phyloP scores from a whole-genome alignment of 352 stramenopile species.

The Pilasporangium apinafurcum region DNA sequence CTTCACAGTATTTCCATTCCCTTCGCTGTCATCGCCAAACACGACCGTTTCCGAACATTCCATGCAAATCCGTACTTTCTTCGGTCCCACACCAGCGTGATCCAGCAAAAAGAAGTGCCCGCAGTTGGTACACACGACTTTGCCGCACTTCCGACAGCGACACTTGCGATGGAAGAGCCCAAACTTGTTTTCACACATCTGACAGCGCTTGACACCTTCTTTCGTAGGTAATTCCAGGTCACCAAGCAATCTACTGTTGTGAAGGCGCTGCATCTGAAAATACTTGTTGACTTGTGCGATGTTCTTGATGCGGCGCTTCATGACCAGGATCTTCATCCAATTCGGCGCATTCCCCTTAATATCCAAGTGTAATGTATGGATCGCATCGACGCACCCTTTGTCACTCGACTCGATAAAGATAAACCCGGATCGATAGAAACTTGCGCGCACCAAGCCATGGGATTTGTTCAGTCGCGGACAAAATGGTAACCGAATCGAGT shows the following conservation, averaged over 20 bases:
- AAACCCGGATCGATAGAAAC: slow-evolving; percentile 71
- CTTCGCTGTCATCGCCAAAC: slow-evolving; percentile 10
- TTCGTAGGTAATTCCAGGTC: slow-evolving; percentile 60
- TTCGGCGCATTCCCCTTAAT: slow-evolving; percentile 73
- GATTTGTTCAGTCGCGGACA: slow-evolving; percentile 51
- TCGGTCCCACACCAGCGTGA: slow-evolving; percentile 30
- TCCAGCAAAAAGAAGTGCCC: slow-evolving; percentile 44
- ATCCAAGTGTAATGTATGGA: slow-evolving; percentile 75
- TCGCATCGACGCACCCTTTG: slow-evolving; percentile 46
- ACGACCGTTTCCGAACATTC: slow-evolving; percentile 47
- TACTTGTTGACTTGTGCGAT: slow-evolving; percentile 63
- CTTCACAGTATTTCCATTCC: slow-evolving; percentile 1
- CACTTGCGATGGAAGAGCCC: slow-evolving; percentile 56
- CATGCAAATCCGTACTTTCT: slow-evolving; percentile 67
- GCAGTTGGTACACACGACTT: slow-evolving; percentile 66
- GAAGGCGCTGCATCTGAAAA: slow-evolving; percentile 55
- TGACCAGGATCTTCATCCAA: slow-evolving; percentile 71
- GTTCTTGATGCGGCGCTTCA: slow-evolving; percentile 74
- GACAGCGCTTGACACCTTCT: slow-evolving; percentile 29
- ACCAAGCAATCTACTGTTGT: slow-evolving; percentile 36
- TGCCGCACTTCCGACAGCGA: slow-evolving; percentile 70
- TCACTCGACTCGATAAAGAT: slow-evolving; percentile 69
- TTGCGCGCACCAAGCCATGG: slow-evolving; percentile 59
- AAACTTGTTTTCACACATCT: slow-evolving; percentile 49
- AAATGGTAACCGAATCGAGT: slow-evolving; percentile 73